phyloP scores from a whole-genome alignment of 805 yeast genomes.

The Kodamaea sagamina region DNA sequence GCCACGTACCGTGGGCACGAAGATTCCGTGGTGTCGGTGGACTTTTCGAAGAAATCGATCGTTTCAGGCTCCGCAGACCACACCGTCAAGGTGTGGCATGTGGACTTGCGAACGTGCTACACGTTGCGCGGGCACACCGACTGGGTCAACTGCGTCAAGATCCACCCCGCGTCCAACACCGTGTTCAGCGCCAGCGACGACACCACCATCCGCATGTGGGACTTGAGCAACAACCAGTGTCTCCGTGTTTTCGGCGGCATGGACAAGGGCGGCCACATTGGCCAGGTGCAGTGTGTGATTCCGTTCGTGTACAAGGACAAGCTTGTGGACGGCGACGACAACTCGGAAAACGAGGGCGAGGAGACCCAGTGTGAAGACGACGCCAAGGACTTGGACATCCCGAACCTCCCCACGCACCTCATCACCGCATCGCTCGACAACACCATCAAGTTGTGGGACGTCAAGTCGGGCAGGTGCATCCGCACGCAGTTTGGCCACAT shows the following conservation, averaged over 20 bases:
- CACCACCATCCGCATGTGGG: slow-evolving; percentile 94
- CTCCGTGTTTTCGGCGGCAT: slow-evolving; percentile 75
- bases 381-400: slow-evolving; percentile 17
- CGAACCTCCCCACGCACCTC: slow-evolving; percentile 73
- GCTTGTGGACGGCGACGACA: slow-evolving; percentile 45
- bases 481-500: slow-evolving; percentile 97
- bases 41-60: slow-evolving; percentile 74
- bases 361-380: neutral
- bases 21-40: slow-evolving; percentile 82
- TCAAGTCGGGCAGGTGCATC: slow-evolving; percentile 80
- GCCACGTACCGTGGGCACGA: slow-evolving; percentile 93
- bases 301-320: slow-evolving; percentile 75
- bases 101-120: slow-evolving; percentile 87
- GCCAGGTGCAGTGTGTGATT: slow-evolving; percentile 89
- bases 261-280: slow-evolving; percentile 80
- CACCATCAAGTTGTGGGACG: slow-evolving; percentile 92
- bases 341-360: slow-evolving; percentile 10
- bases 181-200: slow-evolving; percentile 90
- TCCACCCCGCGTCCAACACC: slow-evolving; percentile 76
- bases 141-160: slow-evolving; percentile 87
- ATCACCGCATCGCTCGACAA: slow-evolving; percentile 88
- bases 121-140: slow-evolving; percentile 92
- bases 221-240: slow-evolving; percentile 76
- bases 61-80: slow-evolving; percentile 93
- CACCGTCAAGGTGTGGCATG: slow-evolving; percentile 95